Percentiles rank a stretch among this genome's conserved stretches.
phyloP scores from a whole-genome alignment of 163 green algal genomes.

The Chloroidium sp. region DNA sequence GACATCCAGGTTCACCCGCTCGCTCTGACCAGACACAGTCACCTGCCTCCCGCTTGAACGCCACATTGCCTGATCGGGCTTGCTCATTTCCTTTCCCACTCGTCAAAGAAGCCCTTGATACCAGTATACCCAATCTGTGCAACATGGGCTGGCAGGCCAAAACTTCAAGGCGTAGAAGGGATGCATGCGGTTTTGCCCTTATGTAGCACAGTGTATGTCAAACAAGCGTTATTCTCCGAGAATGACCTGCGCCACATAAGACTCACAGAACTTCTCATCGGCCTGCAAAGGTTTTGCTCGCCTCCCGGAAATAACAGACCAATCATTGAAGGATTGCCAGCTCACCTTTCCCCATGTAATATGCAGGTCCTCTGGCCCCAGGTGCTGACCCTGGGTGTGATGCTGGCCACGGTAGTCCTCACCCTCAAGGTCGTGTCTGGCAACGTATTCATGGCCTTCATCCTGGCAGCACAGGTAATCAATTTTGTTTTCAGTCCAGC shows the following conservation, averaged over 20 bases:
- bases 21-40: background rate
- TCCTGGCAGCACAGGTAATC: too few relatives aligned
- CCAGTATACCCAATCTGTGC: background rate
- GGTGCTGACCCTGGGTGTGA: background rate
- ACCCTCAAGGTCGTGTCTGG: background rate
- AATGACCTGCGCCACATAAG: background rate
- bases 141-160: background rate
- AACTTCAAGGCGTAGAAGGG: background rate
- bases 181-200: background rate
- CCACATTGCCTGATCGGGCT: background rate
- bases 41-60: background rate
- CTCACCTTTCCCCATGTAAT: background rate
- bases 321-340: background rate
- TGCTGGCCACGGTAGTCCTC: background rate
- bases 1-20: background rate
- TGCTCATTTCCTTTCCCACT: background rate
- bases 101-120: background rate
- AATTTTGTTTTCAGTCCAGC: too few relatives aligned
- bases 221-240: background rate
- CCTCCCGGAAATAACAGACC: background rate
- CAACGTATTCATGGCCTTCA: too few relatives aligned
- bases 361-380: background rate
- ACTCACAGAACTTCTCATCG: background rate
- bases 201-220: background rate
- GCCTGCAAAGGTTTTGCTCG: too few relatives aligned